Evolutionary conservation across 768 basidiomycete species (phyloP), one percentile per base, ranked within the genome.

Genomic region (Podaxis sp.): DNA sequence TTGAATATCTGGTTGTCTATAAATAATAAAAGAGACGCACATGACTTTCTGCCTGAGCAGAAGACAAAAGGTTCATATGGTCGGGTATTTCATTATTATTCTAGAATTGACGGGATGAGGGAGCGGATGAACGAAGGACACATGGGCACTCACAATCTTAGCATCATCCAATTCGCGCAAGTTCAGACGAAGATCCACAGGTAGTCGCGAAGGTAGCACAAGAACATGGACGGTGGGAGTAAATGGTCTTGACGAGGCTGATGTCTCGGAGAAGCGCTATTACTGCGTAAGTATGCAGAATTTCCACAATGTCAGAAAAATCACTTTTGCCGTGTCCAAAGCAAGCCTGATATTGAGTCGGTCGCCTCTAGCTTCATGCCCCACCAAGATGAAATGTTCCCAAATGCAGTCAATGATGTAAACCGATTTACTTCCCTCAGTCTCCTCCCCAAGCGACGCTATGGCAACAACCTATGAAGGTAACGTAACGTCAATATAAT

Each of bases 331-430:
- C 38, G 83, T 69, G 53, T 79, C 71, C 7, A 93, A 69, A 2
- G 86, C 92, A 26, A 90, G 74, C 50, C 77, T 79, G 58, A 94
- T 92, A 53, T 86, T 82, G 53, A 72, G 71, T 58, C 87, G 81
- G 37, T 82, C 77, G 33, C 81, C 81, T 56, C 90, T 82, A n/a
- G 89, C 90, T 22, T 83, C 78, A 53, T 75, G 77, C 12, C 89
- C 89, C 13, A 95, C 86, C 30, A 94, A 61, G 17, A 94, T 82
- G 67, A 91, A 94, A 50, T 89, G 76, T 73, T 95, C 93, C 85
- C 91, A 91, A 20, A 86, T 75, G 68, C 89, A 93, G 69, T 94
- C 88, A 40, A 91, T 70, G 53, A 93, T 75, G 67, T 86, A 87
- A 6, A 93, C 83, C 15, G 79, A 82, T 17, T 72, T 72, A 56